Evolutionary conservation across 768 basidiomycete genomes (phyloP).

Genomic region (Russula vinacea): DNA sequence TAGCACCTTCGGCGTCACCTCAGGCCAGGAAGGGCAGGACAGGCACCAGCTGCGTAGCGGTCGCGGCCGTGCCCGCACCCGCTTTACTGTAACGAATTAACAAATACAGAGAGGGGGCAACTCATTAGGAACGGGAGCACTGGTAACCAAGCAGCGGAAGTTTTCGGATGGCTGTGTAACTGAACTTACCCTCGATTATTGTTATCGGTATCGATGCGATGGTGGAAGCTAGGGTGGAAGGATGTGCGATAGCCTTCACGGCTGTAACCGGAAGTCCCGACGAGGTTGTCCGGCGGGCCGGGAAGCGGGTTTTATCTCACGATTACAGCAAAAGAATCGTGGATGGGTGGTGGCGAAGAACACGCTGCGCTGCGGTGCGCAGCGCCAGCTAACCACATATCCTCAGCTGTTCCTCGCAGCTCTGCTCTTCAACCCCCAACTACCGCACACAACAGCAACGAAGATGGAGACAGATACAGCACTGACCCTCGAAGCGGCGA

Average conservation of each 20-base stretch:
- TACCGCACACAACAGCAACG: neutral
- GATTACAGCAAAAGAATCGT: neutral
- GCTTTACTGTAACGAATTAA: conserved; percentile 1
- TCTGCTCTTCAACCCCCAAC: neutral
- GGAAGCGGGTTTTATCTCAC: neutral
- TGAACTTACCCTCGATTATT: neutral
- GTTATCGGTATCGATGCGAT: no score
- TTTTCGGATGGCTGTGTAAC: neutral
- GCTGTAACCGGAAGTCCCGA: no score
- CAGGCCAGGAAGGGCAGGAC: neutral
- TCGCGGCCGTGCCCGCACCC: neutral
- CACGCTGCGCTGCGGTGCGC: conserved; percentile 10
- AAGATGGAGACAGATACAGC: neutral
- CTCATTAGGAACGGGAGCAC: neutral
- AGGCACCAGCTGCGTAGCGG: neutral
- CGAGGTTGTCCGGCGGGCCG: no score
- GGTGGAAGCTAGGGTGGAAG: no score
- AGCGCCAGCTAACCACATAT: neutral
- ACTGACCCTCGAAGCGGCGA: conserved; percentile 13
- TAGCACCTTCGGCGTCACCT: no score
- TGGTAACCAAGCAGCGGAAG: neutral
- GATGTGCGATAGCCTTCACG: no score
- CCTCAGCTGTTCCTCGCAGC: neutral
- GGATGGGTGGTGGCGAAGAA: neutral
- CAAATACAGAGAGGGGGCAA: neutral